Base-by-base conservation (phyloP, 805 yeast species). In the Kazachstania taianensis region DNA sequence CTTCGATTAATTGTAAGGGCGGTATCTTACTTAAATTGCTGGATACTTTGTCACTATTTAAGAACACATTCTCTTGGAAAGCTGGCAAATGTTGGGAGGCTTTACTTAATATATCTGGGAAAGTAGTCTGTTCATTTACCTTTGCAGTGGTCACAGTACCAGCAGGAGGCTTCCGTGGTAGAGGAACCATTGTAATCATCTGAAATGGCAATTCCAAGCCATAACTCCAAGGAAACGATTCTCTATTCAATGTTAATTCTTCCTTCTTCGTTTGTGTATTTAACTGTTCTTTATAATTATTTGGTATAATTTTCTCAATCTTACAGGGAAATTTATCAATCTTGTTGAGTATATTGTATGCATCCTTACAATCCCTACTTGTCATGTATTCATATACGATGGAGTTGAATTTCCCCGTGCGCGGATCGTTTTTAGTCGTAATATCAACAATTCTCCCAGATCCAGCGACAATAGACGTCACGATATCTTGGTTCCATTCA, bases 381-480 rank as follows among this genome's bases (percentile, higher is more conserved):
- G 49, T 44, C 33, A 31, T 33, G 35, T 48, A 57, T 26, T 53
- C 55, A 28, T 47, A 46, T 7, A 41, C 30, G 7, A 55, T 43
- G 12, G 52, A 39, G 14, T 50, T 74, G 74, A 66, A 65, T 67
- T 59, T 78, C 67, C 57, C 78, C 55, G 52, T 52, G 17, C 57
- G 36, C 5, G 59, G 55, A 33, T 55, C 58, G 10, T 41, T 44
- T 38, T 46, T 50, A 3, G 48, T 32, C 3, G 40, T 67, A 7
- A 80, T 78, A 43, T 77, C 83, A 12, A 76, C 75, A 18, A 81
- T 72, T 3, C 72, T 70, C 1, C 92, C 92, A 7, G 81, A 67
- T 1, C 87, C 87, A 36, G 81, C 76, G 17, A 80, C 77, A 8
- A 81, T 72, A 20, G 76, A 72, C 36, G 75, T 71, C 24, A 81